phyloP scores from a whole-genome alignment of 176 grass and related monocot species.

The Aegilops longissima region DNA sequence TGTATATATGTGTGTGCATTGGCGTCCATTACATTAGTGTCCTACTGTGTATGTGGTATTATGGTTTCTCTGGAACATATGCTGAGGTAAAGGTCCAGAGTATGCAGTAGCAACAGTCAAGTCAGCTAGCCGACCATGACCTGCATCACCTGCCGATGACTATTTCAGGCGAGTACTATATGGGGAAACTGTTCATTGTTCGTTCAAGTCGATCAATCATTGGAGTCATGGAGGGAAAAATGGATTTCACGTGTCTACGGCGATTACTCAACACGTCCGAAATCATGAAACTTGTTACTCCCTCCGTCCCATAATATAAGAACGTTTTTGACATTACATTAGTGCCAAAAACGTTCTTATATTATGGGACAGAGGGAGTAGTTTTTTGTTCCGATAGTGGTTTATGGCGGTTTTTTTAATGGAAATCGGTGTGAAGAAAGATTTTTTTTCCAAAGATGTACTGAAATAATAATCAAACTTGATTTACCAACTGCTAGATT shows the following conservation, averaged over 20 bases:
- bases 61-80: background rate
- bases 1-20: background rate
- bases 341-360: too few relatives aligned
- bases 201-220: constrained; percentile 35
- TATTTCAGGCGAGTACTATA: constrained; percentile 34
- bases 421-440: too few relatives aligned
- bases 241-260: constrained; percentile 5
- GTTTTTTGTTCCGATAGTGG: too few relatives aligned
- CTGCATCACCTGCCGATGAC: constrained; percentile 33
- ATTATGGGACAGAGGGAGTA: too few relatives aligned
- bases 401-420: too few relatives aligned
- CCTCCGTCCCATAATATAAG: too few relatives aligned
- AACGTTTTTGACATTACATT: too few relatives aligned
- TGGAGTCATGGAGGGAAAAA: background rate
- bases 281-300: background rate
- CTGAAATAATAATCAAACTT: background rate
- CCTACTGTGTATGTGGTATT: background rate
- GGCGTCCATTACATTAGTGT: background rate
- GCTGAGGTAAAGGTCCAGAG: constrained; percentile 9
- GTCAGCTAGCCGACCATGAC: constrained; percentile 22
- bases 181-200: constrained; percentile 2
- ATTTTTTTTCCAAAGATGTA: too few relatives aligned
- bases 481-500: background rate
- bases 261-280: background rate
- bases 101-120: constrained; percentile 6